A percentile compares a stretch with the other conserved stretches of the same genome.
phyloP scores from a whole-genome alignment of 176 grass and related monocot genomes.

The Poa pratensis region DNA sequence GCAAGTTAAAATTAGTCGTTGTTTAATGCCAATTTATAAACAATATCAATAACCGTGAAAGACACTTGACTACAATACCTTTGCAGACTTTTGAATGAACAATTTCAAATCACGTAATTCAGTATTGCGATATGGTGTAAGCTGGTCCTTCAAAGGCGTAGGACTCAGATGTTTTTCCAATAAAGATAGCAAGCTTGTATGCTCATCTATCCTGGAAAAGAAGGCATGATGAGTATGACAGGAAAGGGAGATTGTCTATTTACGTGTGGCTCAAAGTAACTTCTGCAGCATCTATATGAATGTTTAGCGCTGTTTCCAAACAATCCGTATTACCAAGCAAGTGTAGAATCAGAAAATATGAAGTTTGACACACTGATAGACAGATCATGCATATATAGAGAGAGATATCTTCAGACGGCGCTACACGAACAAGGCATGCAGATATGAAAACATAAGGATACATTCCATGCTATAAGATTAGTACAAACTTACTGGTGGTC shows the following conservation, averaged over 20 bases:
- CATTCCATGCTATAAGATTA: too few relatives aligned
- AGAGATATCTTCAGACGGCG: neutral
- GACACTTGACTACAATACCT: conserved; percentile 55
- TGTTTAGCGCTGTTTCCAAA: neutral
- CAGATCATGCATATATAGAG: neutral
- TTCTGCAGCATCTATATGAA: neutral
- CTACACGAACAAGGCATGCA: neutral
- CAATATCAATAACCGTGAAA: conserved; percentile 21
- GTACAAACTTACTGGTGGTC: conserved; percentile 71
- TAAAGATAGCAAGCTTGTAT: conserved; percentile 58
- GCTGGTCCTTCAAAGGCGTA: conserved; percentile 83
- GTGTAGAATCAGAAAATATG: neutral
- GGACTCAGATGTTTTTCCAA: conserved; percentile 79
- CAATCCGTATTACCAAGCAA: neutral
- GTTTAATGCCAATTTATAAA: conserved; percentile 12
- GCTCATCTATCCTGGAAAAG: conserved; percentile 77
- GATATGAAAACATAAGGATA: too few relatives aligned
- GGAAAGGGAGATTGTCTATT: neutral
- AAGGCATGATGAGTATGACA: conserved; percentile 24
- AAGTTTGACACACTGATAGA: neutral
- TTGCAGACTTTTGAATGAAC: conserved; percentile 75
- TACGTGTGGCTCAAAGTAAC: neutral
- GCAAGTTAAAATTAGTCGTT: conserved; percentile 15
- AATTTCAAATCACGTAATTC: conserved; percentile 67
- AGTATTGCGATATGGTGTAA: conserved; percentile 67